phyloP scores from a whole-genome alignment of 768 basidiomycete species.

The Mrakia frigida region DNA sequence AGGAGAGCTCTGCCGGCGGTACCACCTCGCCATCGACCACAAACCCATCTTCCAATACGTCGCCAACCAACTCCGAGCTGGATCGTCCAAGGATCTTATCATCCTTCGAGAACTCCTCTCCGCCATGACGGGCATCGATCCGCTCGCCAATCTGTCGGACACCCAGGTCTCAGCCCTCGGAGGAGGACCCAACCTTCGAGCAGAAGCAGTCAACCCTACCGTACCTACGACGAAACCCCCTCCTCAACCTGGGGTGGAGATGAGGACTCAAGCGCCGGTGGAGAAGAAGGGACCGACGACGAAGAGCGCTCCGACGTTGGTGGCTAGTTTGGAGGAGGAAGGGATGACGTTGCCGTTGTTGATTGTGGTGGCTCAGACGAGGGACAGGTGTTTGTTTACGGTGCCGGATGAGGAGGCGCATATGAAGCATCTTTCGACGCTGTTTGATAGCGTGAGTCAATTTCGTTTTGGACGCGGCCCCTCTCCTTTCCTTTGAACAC shows the following conservation, averaged over 20 bases:
- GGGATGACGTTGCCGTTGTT: slow-evolving; percentile 79
- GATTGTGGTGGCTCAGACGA: slow-evolving; percentile 84
- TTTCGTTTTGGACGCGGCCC: background rate
- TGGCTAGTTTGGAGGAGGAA: slow-evolving; percentile 44
- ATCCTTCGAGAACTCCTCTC: slow-evolving; percentile 88
- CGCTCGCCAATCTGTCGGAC: slow-evolving; percentile 80
- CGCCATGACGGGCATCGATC: slow-evolving; percentile 93
- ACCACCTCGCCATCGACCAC: slow-evolving; percentile 62
- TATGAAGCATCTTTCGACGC: slow-evolving; percentile 75
- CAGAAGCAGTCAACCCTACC: slow-evolving; percentile 59
- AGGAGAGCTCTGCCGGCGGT: slow-evolving; percentile 82
- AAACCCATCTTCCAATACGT: slow-evolving; percentile 82
- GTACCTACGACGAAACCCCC: slow-evolving; percentile 36
- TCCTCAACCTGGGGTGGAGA: slow-evolving; percentile 29
- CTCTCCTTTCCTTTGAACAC: background rate
- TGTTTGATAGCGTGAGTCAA: slow-evolving; percentile 77
- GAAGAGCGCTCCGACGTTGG: slow-evolving; percentile 41
- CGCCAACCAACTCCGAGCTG: slow-evolving; percentile 78
- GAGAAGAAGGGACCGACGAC: slow-evolving; percentile 41
- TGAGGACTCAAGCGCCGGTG: slow-evolving; percentile 35
- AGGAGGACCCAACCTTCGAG: slow-evolving; percentile 77
- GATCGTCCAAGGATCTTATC: slow-evolving; percentile 78
- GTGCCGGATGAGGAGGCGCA: slow-evolving; percentile 57
- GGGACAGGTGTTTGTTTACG: slow-evolving; percentile 74
- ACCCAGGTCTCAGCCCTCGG: slow-evolving; percentile 84